Evolutionary conservation across 352 stramenopile species (phyloP), one percentile per base, ranked within the genome.

Genomic region (Ophiocytium majus): DNA sequence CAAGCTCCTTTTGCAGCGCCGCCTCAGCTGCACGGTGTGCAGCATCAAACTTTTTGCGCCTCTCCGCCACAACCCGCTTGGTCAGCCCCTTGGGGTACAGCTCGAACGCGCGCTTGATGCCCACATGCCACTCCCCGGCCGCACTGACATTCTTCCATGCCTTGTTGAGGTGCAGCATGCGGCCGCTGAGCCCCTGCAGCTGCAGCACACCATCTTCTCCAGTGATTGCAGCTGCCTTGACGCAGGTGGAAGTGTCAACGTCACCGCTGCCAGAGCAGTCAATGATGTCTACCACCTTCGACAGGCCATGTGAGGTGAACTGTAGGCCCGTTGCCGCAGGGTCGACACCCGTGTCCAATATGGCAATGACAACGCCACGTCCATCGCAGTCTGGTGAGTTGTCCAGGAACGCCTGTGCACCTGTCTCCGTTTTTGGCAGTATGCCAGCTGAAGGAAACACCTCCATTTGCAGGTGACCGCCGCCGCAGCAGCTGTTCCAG

Each of bases 341-440:
- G 88, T 99, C 96, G 81, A 98, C 94, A 64, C 96, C 96, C 33
- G 96, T 98, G 91, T 99, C 96, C 66, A 99, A 92, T 85, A 98
- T 94, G n/a, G 93, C 95, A 49, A 98, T 95, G 19, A 96, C 91
- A 0, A 97, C 91, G 83, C 93, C 92, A 75, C 92, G 92, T 9
- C 96, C 96, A 91, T 98, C 94, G 85, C 92, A 95, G n/a, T 91
- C 81, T 14, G 95, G 94, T 85, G 95, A 93, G 31, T 90, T 86
- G 80, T 92, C 76, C 37, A 97, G 82, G 82, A 98, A 96, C 31
- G 88, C 82, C 76, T 91, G 91, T 10, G 92, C 93, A 37, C 95
- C 91, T 31, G 95, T 98, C 90, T 98, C 94, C 74, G 95, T 90
- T 85, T 97, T 98, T 76, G 95, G 95, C 63, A 98, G 78, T 33